phyloP scores from a whole-genome alignment of 768 basidiomycete genomes.

The Solioccasus polychromus region DNA sequence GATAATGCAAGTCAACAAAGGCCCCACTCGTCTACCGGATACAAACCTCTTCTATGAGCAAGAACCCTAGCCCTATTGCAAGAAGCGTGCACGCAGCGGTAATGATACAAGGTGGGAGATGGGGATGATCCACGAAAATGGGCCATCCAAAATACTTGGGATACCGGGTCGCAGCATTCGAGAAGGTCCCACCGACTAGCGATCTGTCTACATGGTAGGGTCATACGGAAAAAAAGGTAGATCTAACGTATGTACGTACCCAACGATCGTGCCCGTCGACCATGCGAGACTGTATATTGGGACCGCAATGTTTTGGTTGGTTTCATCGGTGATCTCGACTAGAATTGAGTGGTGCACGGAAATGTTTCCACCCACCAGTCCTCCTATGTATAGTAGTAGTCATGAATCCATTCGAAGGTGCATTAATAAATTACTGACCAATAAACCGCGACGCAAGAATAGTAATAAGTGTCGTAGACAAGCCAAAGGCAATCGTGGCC shows the following conservation, averaged over 20 bases:
- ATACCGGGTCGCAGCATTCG: slow-evolving; percentile 16
- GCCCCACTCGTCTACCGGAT: background rate
- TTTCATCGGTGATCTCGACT: slow-evolving; percentile 59
- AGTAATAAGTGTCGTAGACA: slow-evolving; percentile 48
- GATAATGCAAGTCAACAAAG: too few relatives aligned
- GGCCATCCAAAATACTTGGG: slow-evolving; percentile 12
- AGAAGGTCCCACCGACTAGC: slow-evolving; percentile 22
- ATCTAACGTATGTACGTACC: too few relatives aligned
- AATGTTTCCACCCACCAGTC: slow-evolving; percentile 58
- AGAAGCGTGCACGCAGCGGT: slow-evolving; percentile 8
- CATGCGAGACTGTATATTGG: slow-evolving; percentile 57
- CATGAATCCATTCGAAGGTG: background rate
- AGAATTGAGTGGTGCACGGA: slow-evolving; percentile 62
- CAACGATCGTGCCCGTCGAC: slow-evolving; percentile 55
- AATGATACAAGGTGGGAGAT: slow-evolving; percentile 16
- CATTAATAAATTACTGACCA: slow-evolving; percentile 32
- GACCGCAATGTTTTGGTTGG: slow-evolving; percentile 57
- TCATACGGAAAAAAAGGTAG: too few relatives aligned
- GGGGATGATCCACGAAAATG: slow-evolving; percentile 13
- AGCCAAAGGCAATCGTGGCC: slow-evolving; percentile 50
- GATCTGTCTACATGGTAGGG: too few relatives aligned
- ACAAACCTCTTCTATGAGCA: slow-evolving; percentile 21
- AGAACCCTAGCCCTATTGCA: slow-evolving; percentile 14
- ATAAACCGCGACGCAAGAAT: slow-evolving; percentile 52
- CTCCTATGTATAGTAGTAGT: slow-evolving; percentile 37